phyloP scores from a whole-genome alignment of 768 basidiomycete species.

The Leccinum fibrillosum region DNA sequence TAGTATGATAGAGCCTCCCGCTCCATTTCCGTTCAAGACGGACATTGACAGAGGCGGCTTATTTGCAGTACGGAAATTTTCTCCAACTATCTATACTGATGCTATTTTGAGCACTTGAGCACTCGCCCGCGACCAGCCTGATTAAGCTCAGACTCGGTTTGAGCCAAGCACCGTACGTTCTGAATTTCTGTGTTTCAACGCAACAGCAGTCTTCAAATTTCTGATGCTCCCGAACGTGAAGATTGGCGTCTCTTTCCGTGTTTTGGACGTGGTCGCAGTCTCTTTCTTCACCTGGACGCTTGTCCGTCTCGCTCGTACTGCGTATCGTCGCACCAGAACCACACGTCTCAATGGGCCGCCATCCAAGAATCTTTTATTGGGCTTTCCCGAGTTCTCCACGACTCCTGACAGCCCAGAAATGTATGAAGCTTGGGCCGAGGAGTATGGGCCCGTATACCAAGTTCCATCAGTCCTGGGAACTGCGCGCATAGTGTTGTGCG shows the following conservation, averaged over 20 bases:
- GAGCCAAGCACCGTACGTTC: no score
- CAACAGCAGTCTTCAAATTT: no score
- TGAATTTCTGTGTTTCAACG: no score
- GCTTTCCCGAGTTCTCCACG: conserved; percentile 30
- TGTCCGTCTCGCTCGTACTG: conserved; percentile 9
- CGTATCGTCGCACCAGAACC: conserved; percentile 12
- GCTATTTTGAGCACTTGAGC: no score
- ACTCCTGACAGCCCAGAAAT: conserved; percentile 30
- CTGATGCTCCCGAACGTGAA: background rate
- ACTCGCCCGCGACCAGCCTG: no score
- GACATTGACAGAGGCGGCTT: no score
- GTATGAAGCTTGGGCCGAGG: conserved; percentile 46
- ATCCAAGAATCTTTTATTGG: conserved; percentile 41
- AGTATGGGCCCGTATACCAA: conserved; percentile 46
- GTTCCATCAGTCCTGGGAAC: conserved; percentile 41
- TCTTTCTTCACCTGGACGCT: conserved; percentile 17
- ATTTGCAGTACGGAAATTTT: no score
- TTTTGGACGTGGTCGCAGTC: conserved; percentile 10
- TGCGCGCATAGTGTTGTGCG: conserved; percentile 37
- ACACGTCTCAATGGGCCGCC: conserved; percentile 44
- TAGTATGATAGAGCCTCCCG: no score
- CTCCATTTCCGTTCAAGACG: no score
- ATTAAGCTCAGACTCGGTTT: no score
- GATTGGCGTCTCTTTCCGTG: background rate
- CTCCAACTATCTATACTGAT: no score